Evolutionary conservation across 2,329 filamentous ascomycete genomes (phyloP).

Genomic region (Cytospora schulzeri): DNA sequence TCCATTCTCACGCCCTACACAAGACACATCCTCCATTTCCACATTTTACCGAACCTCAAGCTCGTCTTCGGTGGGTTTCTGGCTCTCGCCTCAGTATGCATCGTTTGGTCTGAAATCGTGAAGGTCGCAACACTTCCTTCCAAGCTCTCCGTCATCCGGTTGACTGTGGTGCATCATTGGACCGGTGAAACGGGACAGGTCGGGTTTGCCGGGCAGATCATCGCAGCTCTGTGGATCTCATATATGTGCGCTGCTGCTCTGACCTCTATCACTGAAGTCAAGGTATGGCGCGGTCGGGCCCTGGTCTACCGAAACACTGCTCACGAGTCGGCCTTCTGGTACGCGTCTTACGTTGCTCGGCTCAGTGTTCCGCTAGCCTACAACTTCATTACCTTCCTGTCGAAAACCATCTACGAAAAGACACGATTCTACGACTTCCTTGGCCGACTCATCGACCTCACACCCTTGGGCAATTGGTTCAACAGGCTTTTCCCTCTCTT

Average conservation of each 20-base stretch:
- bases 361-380: slow-evolving; percentile 91
- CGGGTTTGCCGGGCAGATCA: slow-evolving; percentile 82
- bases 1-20: slow-evolving; percentile 77
- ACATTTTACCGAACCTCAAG: slow-evolving; percentile 69
- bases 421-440: slow-evolving; percentile 90
- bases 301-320: slow-evolving; percentile 90
- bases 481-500: slow-evolving; percentile 87
- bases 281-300: slow-evolving; percentile 95
- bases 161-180: slow-evolving; percentile 75
- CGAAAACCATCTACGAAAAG: slow-evolving; percentile 68
- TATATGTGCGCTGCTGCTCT: slow-evolving; percentile 96
- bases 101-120: slow-evolving; percentile 93
- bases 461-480: slow-evolving; percentile 79
- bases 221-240: slow-evolving; percentile 84
- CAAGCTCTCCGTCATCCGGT: slow-evolving; percentile 68
- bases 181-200: slow-evolving; percentile 72
- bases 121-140: slow-evolving; percentile 70
- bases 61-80: slow-evolving; percentile 68
- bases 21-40: slow-evolving; percentile 76
- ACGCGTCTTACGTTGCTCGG: slow-evolving; percentile 87
- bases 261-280: slow-evolving; percentile 85
- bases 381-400: slow-evolving; percentile 93
- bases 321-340: slow-evolving; percentile 93
- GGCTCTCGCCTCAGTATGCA: slow-evolving; percentile 73
- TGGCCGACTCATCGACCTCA: slow-evolving; percentile 80